Base-by-base conservation (phyloP, 257 asterid genomes). In the Hygrophila difformis region DNA sequence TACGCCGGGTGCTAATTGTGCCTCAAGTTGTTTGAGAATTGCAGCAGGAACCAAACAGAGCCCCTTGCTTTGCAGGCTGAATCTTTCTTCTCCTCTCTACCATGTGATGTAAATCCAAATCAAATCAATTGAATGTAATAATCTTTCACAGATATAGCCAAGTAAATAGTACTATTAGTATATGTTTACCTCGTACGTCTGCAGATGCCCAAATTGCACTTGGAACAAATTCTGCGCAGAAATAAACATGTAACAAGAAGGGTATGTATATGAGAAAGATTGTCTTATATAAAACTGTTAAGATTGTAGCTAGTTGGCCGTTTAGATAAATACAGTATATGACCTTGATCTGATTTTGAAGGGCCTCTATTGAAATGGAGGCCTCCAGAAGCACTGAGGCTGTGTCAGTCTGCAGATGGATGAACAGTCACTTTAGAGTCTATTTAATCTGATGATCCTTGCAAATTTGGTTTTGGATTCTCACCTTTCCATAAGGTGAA, bases 401-500 rank as follows among this genome's bases (percentile, higher is more conserved):
- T n/a, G n/a, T n/a, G n/a, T n/a, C n/a, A n/a, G n/a, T n/a, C n/a
- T n/a, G n/a, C n/a, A 44, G 88, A 51, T 20, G 20, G 34, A 46
- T 38, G 33, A 17, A 40, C 57, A 50, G 39, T 41, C 1, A 29
- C 9, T 9, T 15, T 12, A 16, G 3, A 4, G 17, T 22, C 33
- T 28, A n/a, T n/a, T n/a, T n/a, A n/a, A n/a, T n/a, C n/a, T n/a
- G n/a, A n/a, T n/a, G n/a, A n/a, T n/a, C n/a, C n/a, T n/a, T n/a
- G n/a, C n/a, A n/a, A n/a, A n/a, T n/a, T n/a, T n/a, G n/a, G n/a
- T n/a, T n/a, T n/a, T n/a, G n/a, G n/a, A n/a, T n/a, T n/a, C n/a
- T n/a, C n/a, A 74, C 89, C 81, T 79, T 79, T 52, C 89, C 89
- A 62, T 75, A 75, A 31, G 89, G 89, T 38, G 89, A 79, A 42